Evolutionary conservation across 2,329 filamentous ascomycete species (phyloP), one percentile per base, ranked within the genome.

Genomic region (Leptoxyphium fumago): DNA sequence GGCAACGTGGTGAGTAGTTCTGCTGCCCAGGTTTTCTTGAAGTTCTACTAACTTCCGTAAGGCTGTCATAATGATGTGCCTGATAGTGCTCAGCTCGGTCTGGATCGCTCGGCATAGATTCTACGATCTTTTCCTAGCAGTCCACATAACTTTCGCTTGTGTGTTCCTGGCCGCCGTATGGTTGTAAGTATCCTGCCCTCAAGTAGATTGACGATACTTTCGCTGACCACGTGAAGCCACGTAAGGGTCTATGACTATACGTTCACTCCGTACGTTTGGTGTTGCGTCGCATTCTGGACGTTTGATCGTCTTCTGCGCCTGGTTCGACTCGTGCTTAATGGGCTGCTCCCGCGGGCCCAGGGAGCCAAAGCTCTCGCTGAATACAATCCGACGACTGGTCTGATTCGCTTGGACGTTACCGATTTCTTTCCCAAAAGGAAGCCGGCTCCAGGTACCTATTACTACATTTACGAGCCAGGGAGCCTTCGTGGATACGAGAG

Each of bases 71-170:
- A 52, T 60, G 10, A 66, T 74, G 73, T 68, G 65, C 17, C 52
- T 67, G 0, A 52, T 72, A 0, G 45, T 74, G 0, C 58, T 57
- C 0, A 64, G 71, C 29, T 77, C 75, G 0, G 58, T 73, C 0
- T 72, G 71, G 48, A 71, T 66, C 55, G 60, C 77, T 14, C 66
- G 74, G 0, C 64, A 69, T 6, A 65, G 65, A 9, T 64, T 66
- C n/a, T 80, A 76, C 47, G 72, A 76, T 47, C 18, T 63, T 0
- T 74, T 74, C 46, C 55, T 74, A 5, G 47, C 69, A 10, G 39
- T 70, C 1, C 71, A 78, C 45, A 74, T 77, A 6, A 56, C 64
- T 2, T 57, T 78, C 13, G 70, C 75, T 0, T 55, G 75, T 8
- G 54, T 73, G 0, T 55, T 73, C 0, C 52, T 78, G 1, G 54